Conservation (phyloP, 2,329 filamentous ascomycete species). For the Fusarium phyllophilum region DNA sequence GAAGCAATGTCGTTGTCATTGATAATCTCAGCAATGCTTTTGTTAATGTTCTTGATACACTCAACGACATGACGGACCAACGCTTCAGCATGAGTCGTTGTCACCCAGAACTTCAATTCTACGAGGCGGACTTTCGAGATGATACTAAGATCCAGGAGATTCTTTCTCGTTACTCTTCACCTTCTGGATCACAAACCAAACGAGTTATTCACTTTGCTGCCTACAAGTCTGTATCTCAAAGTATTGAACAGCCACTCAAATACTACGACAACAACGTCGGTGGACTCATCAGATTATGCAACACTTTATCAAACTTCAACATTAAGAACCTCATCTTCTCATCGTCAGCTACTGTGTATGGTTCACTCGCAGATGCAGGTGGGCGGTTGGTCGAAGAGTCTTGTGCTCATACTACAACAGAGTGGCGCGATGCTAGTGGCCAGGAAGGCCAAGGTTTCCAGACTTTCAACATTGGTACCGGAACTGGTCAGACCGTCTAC, state of each 20-base stretch:
- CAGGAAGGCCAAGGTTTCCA: slow-evolving; percentile 46
- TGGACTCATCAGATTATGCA: slow-evolving; percentile 65
- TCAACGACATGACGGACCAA: slow-evolving; percentile 5
- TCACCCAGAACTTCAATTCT: slow-evolving; percentile 4
- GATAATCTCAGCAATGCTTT: slow-evolving; percentile 10
- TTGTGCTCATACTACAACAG: slow-evolving; percentile 56
- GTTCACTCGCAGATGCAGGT: slow-evolving; percentile 61
- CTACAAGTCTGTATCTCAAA: slow-evolving; percentile 73
- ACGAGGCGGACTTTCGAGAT: slow-evolving; percentile 7
- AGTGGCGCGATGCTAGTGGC: slow-evolving; percentile 47
- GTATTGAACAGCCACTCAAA: slow-evolving; percentile 66
- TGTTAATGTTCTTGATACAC: neutral
- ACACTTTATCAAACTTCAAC: slow-evolving; percentile 50
- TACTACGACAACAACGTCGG: slow-evolving; percentile 77
- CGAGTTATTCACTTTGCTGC: slow-evolving; percentile 76
- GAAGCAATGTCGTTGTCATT: neutral
- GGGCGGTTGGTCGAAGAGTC: neutral
- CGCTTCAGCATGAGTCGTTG: neutral
- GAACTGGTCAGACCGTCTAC: slow-evolving; percentile 46
- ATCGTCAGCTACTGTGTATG: slow-evolving; percentile 75
- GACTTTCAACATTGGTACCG: slow-evolving; percentile 59
- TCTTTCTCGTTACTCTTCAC: neutral
- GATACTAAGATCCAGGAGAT: neutral
- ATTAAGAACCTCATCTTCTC: slow-evolving; percentile 76
- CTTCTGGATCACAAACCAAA: neutral